These are phyloP conservation scores for Coemansia sp. DNA, from an alignment of 192 early-diverging fungal genomes.

Conservation along the genomic window DNA sequence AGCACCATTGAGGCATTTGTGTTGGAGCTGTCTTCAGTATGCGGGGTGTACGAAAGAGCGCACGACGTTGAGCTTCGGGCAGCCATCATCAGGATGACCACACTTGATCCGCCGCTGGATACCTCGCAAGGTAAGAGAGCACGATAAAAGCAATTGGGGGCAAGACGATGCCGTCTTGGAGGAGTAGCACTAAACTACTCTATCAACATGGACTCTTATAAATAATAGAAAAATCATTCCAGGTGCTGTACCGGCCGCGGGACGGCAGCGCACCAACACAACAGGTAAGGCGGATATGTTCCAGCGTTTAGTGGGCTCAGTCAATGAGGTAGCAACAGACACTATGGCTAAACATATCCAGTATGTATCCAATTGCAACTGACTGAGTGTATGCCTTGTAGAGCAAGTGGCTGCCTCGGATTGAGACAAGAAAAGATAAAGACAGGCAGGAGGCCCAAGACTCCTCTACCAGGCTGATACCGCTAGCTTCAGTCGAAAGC, in stretches of 20 bases:
- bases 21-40: slow-evolving; percentile 25
- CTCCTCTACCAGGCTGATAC: slow-evolving; percentile 13
- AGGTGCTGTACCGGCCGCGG: slow-evolving; percentile 28
- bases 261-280: slow-evolving; percentile 29
- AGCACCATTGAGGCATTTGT: slow-evolving; percentile 32
- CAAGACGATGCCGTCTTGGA: not conserved
- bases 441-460: slow-evolving; percentile 1
- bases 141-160: not conserved
- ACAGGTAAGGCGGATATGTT: slow-evolving; percentile 19
- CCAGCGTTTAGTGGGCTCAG: not conserved
- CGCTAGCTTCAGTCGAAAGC: slow-evolving; percentile 33
- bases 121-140: slow-evolving; percentile 14
- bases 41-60: slow-evolving; percentile 19
- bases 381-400: slow-evolving; percentile 10
- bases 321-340: not conserved
- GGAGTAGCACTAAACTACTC: not conserved
- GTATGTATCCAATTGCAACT: not conserved
- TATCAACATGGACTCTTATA: not conserved
- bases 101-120: slow-evolving; percentile 23
- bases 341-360: no score
- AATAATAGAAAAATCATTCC: slow-evolving; percentile 28
- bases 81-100: slow-evolving; percentile 32
- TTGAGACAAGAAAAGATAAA: slow-evolving; percentile 6
- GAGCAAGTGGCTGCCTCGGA: slow-evolving; percentile 39
- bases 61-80: slow-evolving; percentile 42